A percentile compares a stretch with the other conserved stretches of the same genome.
Evolutionary conservation across 345 rosid species (phyloP).

Genomic region (Boechera stricta): DNA sequence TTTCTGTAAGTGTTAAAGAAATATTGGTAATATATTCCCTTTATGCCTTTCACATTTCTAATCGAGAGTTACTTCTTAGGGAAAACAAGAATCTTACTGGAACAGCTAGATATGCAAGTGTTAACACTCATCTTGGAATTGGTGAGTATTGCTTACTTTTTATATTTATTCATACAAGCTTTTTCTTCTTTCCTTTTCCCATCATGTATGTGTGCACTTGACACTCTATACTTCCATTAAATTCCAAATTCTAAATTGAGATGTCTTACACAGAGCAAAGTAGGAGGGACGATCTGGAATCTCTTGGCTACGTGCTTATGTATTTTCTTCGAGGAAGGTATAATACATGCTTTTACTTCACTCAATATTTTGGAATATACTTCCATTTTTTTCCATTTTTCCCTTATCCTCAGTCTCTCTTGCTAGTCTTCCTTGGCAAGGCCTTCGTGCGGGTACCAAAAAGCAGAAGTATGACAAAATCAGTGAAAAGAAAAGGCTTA

Average conservation of each 20-base stretch:
- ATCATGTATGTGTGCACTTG: slow-evolving; percentile 5
- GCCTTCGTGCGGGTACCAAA: slow-evolving; percentile 92
- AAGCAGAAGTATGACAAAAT: slow-evolving; percentile 99
- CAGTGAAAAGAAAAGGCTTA: slow-evolving; percentile 93
- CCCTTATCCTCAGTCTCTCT: slow-evolving; percentile 32
- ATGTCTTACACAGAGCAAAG: slow-evolving; percentile 74
- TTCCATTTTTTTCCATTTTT: slow-evolving; percentile 13
- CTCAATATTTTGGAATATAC: not conserved
- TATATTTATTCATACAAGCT: not conserved
- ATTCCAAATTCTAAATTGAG: slow-evolving; percentile 18
- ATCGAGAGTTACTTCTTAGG: slow-evolving; percentile 49
- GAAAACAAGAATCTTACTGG: slow-evolving; percentile 98
- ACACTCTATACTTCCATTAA: not conserved
- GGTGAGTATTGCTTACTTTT: slow-evolving; percentile 57
- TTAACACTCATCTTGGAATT: slow-evolving; percentile 97
- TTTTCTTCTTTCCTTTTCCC: not conserved
- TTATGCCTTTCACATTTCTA: slow-evolving; percentile 29
- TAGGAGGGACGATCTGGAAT: slow-evolving; percentile 98
- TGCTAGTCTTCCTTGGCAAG: slow-evolving; percentile 98
- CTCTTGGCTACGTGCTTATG: slow-evolving; percentile 98
- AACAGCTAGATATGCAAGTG: slow-evolving; percentile 97
- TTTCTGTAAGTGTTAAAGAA: not conserved
- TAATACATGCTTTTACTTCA: slow-evolving; percentile 13
- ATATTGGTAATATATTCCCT: not conserved
- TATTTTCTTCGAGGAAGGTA: slow-evolving; percentile 97